Conservation (phyloP, 495 filamentous ascomycete species). For the Arthonia radiata region DNA sequence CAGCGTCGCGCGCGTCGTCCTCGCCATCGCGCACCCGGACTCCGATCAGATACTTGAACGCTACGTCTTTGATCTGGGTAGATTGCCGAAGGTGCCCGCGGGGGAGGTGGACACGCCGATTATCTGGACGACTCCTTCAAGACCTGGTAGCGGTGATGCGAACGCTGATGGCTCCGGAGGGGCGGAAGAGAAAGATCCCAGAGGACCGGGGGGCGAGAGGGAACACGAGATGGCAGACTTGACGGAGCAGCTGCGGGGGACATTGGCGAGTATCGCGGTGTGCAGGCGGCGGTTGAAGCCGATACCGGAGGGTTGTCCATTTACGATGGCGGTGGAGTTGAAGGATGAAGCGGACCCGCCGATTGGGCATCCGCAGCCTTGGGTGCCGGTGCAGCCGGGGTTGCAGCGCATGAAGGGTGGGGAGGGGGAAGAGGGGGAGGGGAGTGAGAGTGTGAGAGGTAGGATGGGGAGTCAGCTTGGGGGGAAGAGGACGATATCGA, state of each 20-base stretch:
- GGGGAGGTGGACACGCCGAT: background rate
- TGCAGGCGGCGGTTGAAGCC: constrained; percentile 34
- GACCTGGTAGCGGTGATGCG: background rate
- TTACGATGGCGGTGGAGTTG: constrained; percentile 69
- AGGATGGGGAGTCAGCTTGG: constrained; percentile 13
- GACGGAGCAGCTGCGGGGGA: constrained; percentile 31
- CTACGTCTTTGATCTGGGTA: constrained; percentile 60
- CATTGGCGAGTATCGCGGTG: constrained; percentile 27
- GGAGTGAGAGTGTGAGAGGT: constrained; percentile 8
- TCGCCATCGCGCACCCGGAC: constrained; percentile 40
- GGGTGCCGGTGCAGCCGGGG: constrained; percentile 33
- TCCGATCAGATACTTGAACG: constrained; percentile 35
- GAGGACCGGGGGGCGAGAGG: constrained; percentile 16
- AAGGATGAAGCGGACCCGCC: constrained; percentile 48
- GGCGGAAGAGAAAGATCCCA: background rate
- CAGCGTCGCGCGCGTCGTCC: constrained; percentile 41
- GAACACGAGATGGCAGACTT: constrained; percentile 23
- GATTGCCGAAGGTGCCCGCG: constrained; percentile 35
- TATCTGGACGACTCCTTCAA: background rate
- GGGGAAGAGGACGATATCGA: constrained; percentile 22
- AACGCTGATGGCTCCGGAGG: background rate
- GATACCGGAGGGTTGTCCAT: constrained; percentile 54
- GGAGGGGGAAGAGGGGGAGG: constrained; percentile 6
- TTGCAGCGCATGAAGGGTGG: constrained; percentile 5
- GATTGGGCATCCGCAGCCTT: constrained; percentile 46